Evolutionary conservation across 495 filamentous ascomycete genomes (phyloP), one percentile per base, ranked within the genome.

Genomic region (Clohesyomyces aquaticus): DNA sequence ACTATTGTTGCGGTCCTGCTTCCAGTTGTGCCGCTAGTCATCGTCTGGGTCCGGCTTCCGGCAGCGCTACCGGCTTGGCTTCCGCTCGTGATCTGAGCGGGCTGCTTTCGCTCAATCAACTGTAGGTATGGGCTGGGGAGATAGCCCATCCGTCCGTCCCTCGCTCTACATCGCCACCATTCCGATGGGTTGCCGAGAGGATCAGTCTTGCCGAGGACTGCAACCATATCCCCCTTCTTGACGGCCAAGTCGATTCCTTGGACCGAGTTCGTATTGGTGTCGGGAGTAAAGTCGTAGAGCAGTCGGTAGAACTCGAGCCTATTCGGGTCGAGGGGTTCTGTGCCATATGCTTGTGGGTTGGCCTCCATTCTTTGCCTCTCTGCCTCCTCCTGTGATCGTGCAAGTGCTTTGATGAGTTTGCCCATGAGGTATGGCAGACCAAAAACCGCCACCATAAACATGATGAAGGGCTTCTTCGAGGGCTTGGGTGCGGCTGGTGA

Each of bases 141-240:
- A 72, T 96, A 99, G 1, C 94, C 94, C 49, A 96, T 86, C 19
- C 91, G 80, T 18, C 91, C 91, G 72, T 98, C 92, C 50, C 95
- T 81, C n/a, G 93, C 89, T 58, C 94, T 82, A 76, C 94, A 99
- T 59, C 88, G 86, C 94, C 94, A 99, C 94, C 94, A 99, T 73
- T 98, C 92, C 53, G 86, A 89, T 12, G 91, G 86, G 68, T 96
- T 90, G 49, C 95, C 95, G 75, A 91, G 83, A 0, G 94, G 93
- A 72, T 99, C 94, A 10, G 84, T 87, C 79, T 97, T 97, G 77
- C 88, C 88, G 52, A 99, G 81, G 4, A 99, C 92, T 38, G 94
- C 94, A 19, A 99, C 93, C 21, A 98, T 83, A 67, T 99, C 94
- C 50, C 93, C 93, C 79, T 96, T 97, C 79, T 89, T 92, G 26